A percentile compares a stretch with the other conserved stretches of the same genome.
Evolutionary conservation across 768 basidiomycete genomes (phyloP).

Genomic region (Austroboletus festivus): DNA sequence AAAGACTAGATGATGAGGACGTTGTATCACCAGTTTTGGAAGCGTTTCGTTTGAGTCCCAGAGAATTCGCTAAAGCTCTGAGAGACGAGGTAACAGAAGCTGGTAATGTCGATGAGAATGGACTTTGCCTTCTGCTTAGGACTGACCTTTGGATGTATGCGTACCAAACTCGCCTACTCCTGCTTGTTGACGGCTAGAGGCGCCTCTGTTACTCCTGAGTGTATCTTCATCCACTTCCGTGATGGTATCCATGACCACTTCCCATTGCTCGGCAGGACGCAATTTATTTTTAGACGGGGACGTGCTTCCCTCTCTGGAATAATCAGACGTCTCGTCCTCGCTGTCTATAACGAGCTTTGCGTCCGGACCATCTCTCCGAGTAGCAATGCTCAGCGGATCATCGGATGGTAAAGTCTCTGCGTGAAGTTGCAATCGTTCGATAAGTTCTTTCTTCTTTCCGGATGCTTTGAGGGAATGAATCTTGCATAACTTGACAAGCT

Average conservation of each 20-base stretch:
- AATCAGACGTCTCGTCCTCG: conserved; percentile 30
- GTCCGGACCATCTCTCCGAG: conserved; percentile 44
- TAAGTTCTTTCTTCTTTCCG: conserved; percentile 75
- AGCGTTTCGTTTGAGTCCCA: conserved; percentile 59
- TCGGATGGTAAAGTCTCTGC: conserved; percentile 61
- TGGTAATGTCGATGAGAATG: conserved; percentile 25
- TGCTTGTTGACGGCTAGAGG: conserved; percentile 32
- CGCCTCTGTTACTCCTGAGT: conserved; percentile 43
- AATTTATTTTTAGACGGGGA: conserved; percentile 29
- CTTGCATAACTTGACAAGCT: conserved; percentile 84
- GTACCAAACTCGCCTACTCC: conserved; percentile 75
- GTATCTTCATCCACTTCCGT: conserved; percentile 57
- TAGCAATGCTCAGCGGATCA: conserved; percentile 52
- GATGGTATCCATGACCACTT: conserved; percentile 82
- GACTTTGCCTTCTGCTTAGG: neutral
- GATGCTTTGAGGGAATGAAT: conserved; percentile 74
- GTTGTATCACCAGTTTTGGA: conserved; percentile 10
- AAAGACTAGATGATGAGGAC: conserved; percentile 32
- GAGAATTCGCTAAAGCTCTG: conserved; percentile 70
- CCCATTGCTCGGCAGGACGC: conserved; percentile 80
- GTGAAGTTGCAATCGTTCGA: conserved; percentile 65
- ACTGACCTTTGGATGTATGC: conserved; percentile 58
- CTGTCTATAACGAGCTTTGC: conserved; percentile 30
- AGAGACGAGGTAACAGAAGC: conserved; percentile 71
- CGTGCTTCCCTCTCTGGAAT: conserved; percentile 15